phyloP scores from a whole-genome alignment of 768 basidiomycete genomes.

The Boletus vermiculosoides region DNA sequence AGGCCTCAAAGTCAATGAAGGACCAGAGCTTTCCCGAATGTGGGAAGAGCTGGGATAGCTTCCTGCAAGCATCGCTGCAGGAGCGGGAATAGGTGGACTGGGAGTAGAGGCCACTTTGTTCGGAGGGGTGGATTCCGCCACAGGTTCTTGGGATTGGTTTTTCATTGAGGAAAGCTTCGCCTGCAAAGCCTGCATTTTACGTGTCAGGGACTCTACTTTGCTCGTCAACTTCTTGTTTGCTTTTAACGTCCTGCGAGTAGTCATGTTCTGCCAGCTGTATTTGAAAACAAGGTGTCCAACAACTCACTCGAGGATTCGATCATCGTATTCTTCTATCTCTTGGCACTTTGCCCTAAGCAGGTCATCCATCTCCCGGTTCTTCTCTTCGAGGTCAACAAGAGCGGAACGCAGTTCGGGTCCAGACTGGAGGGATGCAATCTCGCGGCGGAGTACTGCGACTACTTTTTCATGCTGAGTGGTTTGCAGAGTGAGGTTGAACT shows the following conservation, averaged over 20 bases:
- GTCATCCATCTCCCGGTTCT: slow-evolving; percentile 74
- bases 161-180: slow-evolving; percentile 59
- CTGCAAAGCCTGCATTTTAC: slow-evolving; percentile 73
- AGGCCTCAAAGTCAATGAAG: slow-evolving; percentile 42
- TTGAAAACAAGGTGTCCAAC: not conserved
- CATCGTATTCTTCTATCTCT: slow-evolving; percentile 85
- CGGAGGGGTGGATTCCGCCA: slow-evolving; percentile 10
- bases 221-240: slow-evolving; percentile 72
- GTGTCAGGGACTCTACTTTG: slow-evolving; percentile 69
- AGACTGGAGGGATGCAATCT: slow-evolving; percentile 51
- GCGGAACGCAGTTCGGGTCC: slow-evolving; percentile 55
- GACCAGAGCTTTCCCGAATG: slow-evolving; percentile 38
- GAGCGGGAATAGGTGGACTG: slow-evolving; percentile 17
- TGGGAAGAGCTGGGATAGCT: slow-evolving; percentile 8
- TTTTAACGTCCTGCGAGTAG: slow-evolving; percentile 59
- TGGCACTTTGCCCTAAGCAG: slow-evolving; percentile 63
- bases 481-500: slow-evolving; percentile 65
- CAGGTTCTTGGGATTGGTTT: slow-evolving; percentile 31
- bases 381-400: slow-evolving; percentile 62
- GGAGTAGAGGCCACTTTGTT: slow-evolving; percentile 6
- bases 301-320: slow-evolving; percentile 68
- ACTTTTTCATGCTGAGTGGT: slow-evolving; percentile 66
- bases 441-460: slow-evolving; percentile 53
- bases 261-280: slow-evolving; percentile 2
- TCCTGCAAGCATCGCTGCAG: not conserved